Evolutionary conservation across 768 basidiomycete genomes (phyloP).

Genomic region (Kwoniella dejecticola): DNA sequence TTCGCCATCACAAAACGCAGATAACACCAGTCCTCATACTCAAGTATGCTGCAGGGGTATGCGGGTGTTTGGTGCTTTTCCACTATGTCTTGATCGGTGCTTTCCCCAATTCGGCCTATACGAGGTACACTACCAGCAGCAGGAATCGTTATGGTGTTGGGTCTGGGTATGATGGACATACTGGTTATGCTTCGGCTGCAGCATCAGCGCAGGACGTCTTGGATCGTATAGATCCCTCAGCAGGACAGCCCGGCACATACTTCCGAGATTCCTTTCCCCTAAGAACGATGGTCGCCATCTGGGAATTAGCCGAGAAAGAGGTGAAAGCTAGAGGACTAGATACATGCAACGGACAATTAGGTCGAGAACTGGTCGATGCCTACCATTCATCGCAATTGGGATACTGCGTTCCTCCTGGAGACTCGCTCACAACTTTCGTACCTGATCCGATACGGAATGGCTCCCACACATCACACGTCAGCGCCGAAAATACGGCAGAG

Average conservation of each 20-base stretch:
- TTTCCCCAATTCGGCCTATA: slow-evolving; percentile 24
- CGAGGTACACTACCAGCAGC: slow-evolving; percentile 1
- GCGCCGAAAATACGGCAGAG: background rate
- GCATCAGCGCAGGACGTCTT: slow-evolving; percentile 8
- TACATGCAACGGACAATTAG: slow-evolving; percentile 41
- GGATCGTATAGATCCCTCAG: slow-evolving; percentile 19
- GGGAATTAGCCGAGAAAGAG: slow-evolving; percentile 40
- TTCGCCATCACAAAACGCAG: background rate
- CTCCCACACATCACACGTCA: slow-evolving; percentile 11
- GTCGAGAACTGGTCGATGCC: slow-evolving; percentile 33
- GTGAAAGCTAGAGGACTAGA: slow-evolving; percentile 28
- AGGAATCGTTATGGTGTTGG: background rate
- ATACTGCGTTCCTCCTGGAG: slow-evolving; percentile 26
- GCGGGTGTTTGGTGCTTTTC: slow-evolving; percentile 14
- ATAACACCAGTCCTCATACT: slow-evolving; percentile 8
- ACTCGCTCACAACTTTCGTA: background rate
- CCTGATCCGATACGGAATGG: slow-evolving; percentile 9
- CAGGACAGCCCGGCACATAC: slow-evolving; percentile 33
- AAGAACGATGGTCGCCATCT: slow-evolving; percentile 30
- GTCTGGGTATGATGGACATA: background rate
- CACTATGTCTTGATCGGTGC: slow-evolving; percentile 33
- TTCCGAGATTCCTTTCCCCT: slow-evolving; percentile 43
- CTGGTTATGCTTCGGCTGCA: slow-evolving; percentile 3
- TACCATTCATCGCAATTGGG: slow-evolving; percentile 31
- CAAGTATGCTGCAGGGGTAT: slow-evolving; percentile 18